Conservation (phyloP, 1,284 basidiomycete species). For the Ganoderma resinaceum region DNA sequence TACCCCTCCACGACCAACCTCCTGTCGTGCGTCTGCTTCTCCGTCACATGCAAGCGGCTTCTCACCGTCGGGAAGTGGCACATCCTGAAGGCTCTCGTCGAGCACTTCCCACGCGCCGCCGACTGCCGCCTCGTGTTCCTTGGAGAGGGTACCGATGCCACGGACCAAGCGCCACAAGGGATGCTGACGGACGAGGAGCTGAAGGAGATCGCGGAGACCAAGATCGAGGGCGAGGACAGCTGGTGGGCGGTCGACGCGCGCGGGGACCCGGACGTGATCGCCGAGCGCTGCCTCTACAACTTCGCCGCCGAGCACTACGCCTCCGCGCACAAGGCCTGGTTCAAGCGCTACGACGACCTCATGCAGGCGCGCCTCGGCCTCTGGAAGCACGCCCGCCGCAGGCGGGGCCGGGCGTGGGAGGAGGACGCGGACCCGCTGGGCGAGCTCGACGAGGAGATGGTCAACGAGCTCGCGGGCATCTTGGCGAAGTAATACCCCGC, state of each 20-base stretch:
- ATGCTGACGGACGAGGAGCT: slow-evolving; percentile 20
- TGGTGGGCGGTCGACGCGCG: not conserved
- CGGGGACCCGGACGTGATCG: not conserved
- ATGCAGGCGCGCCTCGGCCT: no score
- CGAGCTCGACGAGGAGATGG: not conserved
- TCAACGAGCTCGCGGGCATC: not conserved
- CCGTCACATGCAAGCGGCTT: slow-evolving; percentile 20
- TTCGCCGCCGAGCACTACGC: not conserved
- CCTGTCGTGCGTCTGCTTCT: slow-evolving; percentile 1
- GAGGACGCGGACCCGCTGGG: not conserved
- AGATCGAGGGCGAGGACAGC: not conserved
- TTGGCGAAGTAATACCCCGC: not conserved
- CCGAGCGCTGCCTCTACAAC: not conserved
- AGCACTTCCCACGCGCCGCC: slow-evolving; percentile 10
- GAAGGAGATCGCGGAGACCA: not conserved
- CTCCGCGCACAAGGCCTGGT: not conserved
- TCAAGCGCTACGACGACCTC: no score
- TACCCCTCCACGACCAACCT: not conserved
- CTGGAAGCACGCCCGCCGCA: no score
- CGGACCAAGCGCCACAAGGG: slow-evolving; percentile 17
- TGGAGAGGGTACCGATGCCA: slow-evolving; percentile 11
- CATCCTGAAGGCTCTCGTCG: not conserved
- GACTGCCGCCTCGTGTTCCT: slow-evolving; percentile 28
- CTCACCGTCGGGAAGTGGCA: slow-evolving; percentile 12
- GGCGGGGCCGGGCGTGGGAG: not conserved